A percentile compares a stretch with the other conserved stretches of the same genome.
These are phyloP conservation scores for Zychaea mexicana DNA, from an alignment of 371 early-diverging fungal genomes.

Conservation along the genomic window DNA sequence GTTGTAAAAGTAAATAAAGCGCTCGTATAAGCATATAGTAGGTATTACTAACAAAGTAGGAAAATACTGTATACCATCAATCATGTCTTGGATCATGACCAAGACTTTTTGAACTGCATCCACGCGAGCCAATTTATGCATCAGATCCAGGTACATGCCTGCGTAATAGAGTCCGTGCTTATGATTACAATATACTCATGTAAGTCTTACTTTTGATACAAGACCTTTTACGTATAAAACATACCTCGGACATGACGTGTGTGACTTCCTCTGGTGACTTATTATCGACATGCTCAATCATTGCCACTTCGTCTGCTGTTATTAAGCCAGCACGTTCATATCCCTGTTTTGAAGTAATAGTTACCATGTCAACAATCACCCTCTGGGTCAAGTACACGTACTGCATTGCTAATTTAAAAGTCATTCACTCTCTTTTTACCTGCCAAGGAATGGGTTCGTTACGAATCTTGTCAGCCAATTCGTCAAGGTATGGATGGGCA, in stretches of 20 bases:
- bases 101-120: conserved; percentile 90
- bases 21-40: no score
- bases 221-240: no score
- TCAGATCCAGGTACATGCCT: conserved; percentile 66
- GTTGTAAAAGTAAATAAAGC: no score
- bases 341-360: no score
- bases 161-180: conserved; percentile 59
- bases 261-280: conserved; percentile 49
- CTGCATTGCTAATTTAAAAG: no score
- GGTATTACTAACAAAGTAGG: no score
- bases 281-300: conserved; percentile 63
- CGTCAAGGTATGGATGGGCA: conserved; percentile 83
- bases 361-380: no score
- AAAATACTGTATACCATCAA: no score
- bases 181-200: background rate
- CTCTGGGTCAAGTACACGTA: no score
- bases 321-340: conserved; percentile 82
- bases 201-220: no score
- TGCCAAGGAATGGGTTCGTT: conserved; percentile 88
- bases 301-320: conserved; percentile 74
- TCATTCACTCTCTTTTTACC: conserved; percentile 51
- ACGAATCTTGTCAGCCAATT: conserved; percentile 67
- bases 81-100: conserved; percentile 84
- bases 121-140: conserved; percentile 81
- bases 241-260: conserved; percentile 53